Percentiles rank a stretch among this genome's conserved stretches.
These are phyloP conservation scores for Phytophthora cryptogea DNA, from an alignment of 352 stramenopile species.

Conservation along the genomic window DNA sequence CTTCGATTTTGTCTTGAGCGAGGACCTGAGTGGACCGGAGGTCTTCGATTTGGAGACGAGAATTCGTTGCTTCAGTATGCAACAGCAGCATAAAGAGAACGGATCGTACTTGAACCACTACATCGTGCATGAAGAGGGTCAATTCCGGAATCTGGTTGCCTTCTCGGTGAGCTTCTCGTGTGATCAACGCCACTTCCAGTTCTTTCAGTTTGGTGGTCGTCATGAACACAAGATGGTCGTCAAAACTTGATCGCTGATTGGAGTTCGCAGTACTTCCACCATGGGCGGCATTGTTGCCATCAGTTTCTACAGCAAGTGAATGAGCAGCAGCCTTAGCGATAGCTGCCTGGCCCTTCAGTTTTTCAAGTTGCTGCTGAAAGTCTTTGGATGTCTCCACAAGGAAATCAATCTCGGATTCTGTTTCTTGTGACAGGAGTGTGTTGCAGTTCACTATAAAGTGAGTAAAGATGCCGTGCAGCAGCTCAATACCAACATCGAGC, in stretches of 20 bases:
- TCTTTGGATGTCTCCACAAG: conserved; percentile 39
- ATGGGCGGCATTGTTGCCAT: conserved; percentile 15
- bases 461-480: conserved; percentile 44
- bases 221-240: conserved; percentile 43
- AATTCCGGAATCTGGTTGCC: conserved; percentile 29
- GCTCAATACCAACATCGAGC: conserved; percentile 43
- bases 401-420: conserved; percentile 22
- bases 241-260: conserved; percentile 38
- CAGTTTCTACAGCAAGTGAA: conserved; percentile 4
- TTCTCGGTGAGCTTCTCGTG: conserved; percentile 24
- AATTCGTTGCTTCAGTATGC: conserved; percentile 44
- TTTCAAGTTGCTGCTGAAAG: conserved; percentile 54
- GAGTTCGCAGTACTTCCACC: background rate
- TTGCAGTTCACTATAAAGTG: conserved; percentile 42
- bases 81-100: conserved; percentile 58
- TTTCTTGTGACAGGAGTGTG: conserved; percentile 15
- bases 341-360: conserved; percentile 55
- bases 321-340: conserved; percentile 31
- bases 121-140: conserved; percentile 40
- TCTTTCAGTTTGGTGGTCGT: conserved; percentile 41
- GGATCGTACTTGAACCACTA: conserved; percentile 64
- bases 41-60: conserved; percentile 36
- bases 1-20: conserved; percentile 39
- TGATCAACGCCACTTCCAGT: conserved; percentile 30
- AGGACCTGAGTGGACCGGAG: conserved; percentile 37